Evolutionary conservation across 2,329 filamentous ascomycete species (phyloP).

Genomic region (Ophiocordyceps sinensis): DNA sequence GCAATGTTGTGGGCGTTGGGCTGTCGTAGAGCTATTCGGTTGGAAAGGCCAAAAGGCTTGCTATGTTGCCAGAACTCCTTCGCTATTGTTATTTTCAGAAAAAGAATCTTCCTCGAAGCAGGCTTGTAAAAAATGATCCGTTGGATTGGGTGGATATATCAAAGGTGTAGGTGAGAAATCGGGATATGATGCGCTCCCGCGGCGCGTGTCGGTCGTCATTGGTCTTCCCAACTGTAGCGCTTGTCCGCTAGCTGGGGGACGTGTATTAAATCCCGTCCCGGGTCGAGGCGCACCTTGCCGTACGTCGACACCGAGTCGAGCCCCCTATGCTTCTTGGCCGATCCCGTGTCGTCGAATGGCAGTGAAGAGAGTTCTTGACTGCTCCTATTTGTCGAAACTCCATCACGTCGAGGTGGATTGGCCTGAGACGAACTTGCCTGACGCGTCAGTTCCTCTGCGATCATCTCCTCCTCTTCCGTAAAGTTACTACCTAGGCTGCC

Average conservation of each 20-base stretch:
- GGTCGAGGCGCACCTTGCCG: slow-evolving; percentile 24
- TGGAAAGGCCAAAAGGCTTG: background rate
- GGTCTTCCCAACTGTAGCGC: slow-evolving; percentile 37
- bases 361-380: background rate
- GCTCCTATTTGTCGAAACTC: background rate
- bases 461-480: slow-evolving; percentile 36
- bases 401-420: background rate
- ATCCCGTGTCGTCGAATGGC: background rate
- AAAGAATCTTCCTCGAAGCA: slow-evolving; percentile 2
- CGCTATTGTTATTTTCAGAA: slow-evolving; percentile 5
- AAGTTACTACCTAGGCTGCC: slow-evolving; percentile 40
- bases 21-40: background rate
- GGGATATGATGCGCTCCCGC: background rate
- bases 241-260: slow-evolving; percentile 34
- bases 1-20: background rate
- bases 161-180: background rate
- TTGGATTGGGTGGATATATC: background rate
- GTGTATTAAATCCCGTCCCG: slow-evolving; percentile 30
- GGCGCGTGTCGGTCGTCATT: slow-evolving; percentile 5
- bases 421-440: slow-evolving; percentile 8
- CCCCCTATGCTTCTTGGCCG: background rate
- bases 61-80: slow-evolving; percentile 6
- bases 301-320: background rate
- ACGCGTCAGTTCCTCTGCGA: slow-evolving; percentile 13
- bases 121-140: slow-evolving; percentile 1